phyloP scores from a whole-genome alignment of 2,329 filamentous ascomycete genomes.

The Ascochyta rabiei region DNA sequence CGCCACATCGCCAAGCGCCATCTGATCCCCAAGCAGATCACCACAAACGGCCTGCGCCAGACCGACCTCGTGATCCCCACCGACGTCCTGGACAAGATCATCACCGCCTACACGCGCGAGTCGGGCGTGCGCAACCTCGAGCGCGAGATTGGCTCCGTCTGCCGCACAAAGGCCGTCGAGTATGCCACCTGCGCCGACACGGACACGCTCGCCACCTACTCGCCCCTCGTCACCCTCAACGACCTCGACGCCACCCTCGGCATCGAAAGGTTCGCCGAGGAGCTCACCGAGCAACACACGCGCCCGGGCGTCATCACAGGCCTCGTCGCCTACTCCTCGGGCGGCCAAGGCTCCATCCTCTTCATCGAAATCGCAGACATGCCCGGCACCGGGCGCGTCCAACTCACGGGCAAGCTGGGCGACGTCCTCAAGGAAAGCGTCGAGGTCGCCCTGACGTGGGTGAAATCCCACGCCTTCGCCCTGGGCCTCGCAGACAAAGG shows the following conservation, averaged over 20 bases:
- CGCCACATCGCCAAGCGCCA: slow-evolving; percentile 91
- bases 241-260: slow-evolving; percentile 92
- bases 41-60: slow-evolving; percentile 80
- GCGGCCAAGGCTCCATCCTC: slow-evolving; percentile 91
- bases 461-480: slow-evolving; percentile 93
- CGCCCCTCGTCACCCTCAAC: slow-evolving; percentile 71
- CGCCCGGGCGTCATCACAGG: slow-evolving; percentile 94
- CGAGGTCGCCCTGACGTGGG: slow-evolving; percentile 95
- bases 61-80: slow-evolving; percentile 78
- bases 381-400: slow-evolving; percentile 89
- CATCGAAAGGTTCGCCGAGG: slow-evolving; percentile 91
- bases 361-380: slow-evolving; percentile 99
- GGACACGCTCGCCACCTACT: slow-evolving; percentile 69
- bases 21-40: slow-evolving; percentile 94
- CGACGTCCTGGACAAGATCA: slow-evolving; percentile 91
- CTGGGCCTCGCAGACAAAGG: slow-evolving; percentile 79
- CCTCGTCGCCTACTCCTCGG: slow-evolving; percentile 90
- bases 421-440: slow-evolving; percentile 97
- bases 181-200: slow-evolving; percentile 88
- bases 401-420: slow-evolving; percentile 94
- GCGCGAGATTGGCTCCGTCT: slow-evolving; percentile 92
- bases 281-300: slow-evolving; percentile 82
- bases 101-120: slow-evolving; percentile 95
- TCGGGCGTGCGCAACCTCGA: slow-evolving; percentile 95
- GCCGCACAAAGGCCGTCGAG: slow-evolving; percentile 84